Evolutionary conservation across 2,329 filamentous ascomycete genomes (phyloP).

Genomic region (Berkeleyomyces basicola): DNA sequence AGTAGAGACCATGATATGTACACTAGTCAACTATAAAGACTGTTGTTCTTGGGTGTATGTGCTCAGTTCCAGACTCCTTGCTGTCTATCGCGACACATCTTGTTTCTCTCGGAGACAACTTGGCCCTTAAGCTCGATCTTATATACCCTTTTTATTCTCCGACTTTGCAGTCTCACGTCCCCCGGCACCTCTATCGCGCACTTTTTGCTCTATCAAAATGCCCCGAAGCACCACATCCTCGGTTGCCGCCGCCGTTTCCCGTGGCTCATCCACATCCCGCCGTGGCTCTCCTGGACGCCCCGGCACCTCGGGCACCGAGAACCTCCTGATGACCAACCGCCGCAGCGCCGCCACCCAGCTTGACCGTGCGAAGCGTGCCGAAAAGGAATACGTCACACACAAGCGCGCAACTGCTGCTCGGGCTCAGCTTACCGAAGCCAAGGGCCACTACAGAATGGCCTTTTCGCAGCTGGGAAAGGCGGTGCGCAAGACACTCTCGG

Average conservation of each 20-base stretch:
- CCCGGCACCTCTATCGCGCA: neutral
- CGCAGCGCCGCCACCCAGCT: slow-evolving; percentile 24
- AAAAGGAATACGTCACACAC: slow-evolving; percentile 25
- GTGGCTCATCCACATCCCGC: neutral
- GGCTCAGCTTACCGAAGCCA: slow-evolving; percentile 23
- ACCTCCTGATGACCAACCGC: slow-evolving; percentile 24
- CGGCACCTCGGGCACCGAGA: slow-evolving; percentile 28
- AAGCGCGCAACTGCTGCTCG: slow-evolving; percentile 27
- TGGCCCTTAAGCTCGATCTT: neutral
- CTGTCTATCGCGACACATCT: neutral
- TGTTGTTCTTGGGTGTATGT: neutral
- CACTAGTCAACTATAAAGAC: neutral
- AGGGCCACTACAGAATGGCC: slow-evolving; percentile 24
- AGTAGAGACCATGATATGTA: too few species aligned
- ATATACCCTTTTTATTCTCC: neutral
- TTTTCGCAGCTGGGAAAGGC: slow-evolving; percentile 23
- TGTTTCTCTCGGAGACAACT: too few species aligned
- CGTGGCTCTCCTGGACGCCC: slow-evolving; percentile 18
- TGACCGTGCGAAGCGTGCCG: slow-evolving; percentile 24
- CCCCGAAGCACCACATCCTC: slow-evolving; percentile 1
- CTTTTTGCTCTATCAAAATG: slow-evolving; percentile 9
- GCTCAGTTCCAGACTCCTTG: neutral
- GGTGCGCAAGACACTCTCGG: slow-evolving; percentile 20
- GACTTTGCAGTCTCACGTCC: neutral
- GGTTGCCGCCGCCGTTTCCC: neutral